Evolutionary conservation across 192 early-diverging fungal species (phyloP), one percentile per base, ranked within the genome.

Genomic region (Umbelopsis ramanniana): DNA sequence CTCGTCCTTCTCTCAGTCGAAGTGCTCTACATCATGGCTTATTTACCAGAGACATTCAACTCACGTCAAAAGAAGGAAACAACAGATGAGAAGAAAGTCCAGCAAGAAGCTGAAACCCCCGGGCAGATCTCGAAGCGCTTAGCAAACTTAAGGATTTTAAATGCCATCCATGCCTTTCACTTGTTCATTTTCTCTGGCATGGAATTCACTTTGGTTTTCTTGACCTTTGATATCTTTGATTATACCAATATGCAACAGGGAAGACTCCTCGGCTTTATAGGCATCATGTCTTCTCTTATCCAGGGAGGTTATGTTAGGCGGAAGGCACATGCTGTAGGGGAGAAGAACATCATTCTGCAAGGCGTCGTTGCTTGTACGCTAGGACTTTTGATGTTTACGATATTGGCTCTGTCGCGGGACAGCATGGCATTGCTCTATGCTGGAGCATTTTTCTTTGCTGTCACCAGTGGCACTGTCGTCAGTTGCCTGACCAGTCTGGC

Each of bases 151-250:
- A 74, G 81, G 11, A 73, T 81, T 11, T 88, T 99, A 38, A 90
- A 89, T 22, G 70, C 79, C 37, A 78, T 94, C 24, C 96, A 98
- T 75, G 96, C 94, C 72, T 79, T 90, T 17, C 96, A 93, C 75
- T 84, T 97, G 46, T 95, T 99, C 73, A 84, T 94, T 66, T 99
- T 98, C 74, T 93, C 94, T 3, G 97, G 97, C 1, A 97, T 99
- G 95, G 97, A 99, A 85, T 99, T 97, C 83, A 99, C 96, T 1
- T 85, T 99, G 57, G 95, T 95, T 2, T 99, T 99, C 78, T 81
- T 98, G 70, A 99, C 97, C 0, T 93, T 93, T 77, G 96, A 99
- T 81, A 82, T 93, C 29, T 95, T 97, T 68, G 79, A 86, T 35
- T 99, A 95, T 74, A 83, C 86, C 11, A 91, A 97, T 76, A 89